A percentile compares a stretch with the other conserved stretches of the same genome.
phyloP scores from a whole-genome alignment of 345 rosid genomes.

The Gossypium australe region DNA sequence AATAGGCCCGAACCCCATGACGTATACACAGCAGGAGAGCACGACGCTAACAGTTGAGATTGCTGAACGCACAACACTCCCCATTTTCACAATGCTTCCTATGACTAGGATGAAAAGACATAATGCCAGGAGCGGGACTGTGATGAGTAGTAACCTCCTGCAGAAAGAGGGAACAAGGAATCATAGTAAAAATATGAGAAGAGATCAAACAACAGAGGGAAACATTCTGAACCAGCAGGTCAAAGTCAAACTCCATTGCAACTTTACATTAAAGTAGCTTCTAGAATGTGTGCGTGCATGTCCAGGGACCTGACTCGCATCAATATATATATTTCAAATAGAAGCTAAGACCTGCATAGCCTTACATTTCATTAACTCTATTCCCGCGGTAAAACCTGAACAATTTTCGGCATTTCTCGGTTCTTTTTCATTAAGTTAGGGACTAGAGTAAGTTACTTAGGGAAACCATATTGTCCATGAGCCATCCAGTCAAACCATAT shows the following conservation, averaged over 20 bases:
- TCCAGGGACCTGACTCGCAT: not conserved
- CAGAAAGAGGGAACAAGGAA: slow-evolving; percentile 9
- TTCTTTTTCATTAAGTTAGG: not conserved
- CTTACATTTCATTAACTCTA: not conserved
- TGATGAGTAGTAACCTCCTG: slow-evolving; percentile 80
- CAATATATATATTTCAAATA: not conserved
- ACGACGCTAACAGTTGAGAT: slow-evolving; percentile 65
- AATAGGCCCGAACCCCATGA: slow-evolving; percentile 96
- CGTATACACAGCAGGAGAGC: slow-evolving; percentile 80
- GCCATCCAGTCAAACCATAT: slow-evolving; percentile 1
- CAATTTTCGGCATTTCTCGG: not conserved
- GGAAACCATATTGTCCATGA: not conserved
- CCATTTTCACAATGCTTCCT: slow-evolving; percentile 45
- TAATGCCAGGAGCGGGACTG: slow-evolving; percentile 64
- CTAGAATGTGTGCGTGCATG: too few relatives aligned
- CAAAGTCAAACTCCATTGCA: too few relatives aligned
- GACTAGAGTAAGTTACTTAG: not conserved
- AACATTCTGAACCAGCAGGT: too few relatives aligned
- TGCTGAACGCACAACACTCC: slow-evolving; percentile 47
- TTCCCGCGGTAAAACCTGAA: too few relatives aligned
- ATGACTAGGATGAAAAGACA: slow-evolving; percentile 58
- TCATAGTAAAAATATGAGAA: too few relatives aligned
- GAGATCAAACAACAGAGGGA: too few relatives aligned
- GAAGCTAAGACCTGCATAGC: not conserved
- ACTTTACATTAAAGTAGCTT: too few relatives aligned